These are phyloP conservation scores for Oryza punctata DNA, from an alignment of 176 grass and related monocot genomes.

Conservation along the genomic window DNA sequence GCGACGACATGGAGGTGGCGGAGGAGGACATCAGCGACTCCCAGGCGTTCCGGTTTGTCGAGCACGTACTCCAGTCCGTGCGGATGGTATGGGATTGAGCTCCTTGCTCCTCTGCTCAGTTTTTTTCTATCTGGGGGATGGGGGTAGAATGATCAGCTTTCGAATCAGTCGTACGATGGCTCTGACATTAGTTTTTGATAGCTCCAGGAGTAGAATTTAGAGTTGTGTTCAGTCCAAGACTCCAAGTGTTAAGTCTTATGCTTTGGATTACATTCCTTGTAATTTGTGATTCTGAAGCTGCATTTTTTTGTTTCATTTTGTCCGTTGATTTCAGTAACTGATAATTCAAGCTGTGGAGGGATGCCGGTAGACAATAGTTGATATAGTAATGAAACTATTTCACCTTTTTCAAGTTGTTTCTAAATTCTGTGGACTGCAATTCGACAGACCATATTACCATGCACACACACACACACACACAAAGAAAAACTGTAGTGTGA, in stretches of 20 bases:
- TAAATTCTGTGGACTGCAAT: neutral
- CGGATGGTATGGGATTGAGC: slow-evolving; percentile 34
- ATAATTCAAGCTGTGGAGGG: neutral
- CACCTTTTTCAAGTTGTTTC: neutral
- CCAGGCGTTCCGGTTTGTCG: neutral
- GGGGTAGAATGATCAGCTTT: neutral
- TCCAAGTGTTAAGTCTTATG: neutral
- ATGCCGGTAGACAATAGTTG: neutral
- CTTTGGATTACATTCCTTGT: neutral
- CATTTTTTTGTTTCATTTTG: neutral
- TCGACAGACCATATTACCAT: neutral
- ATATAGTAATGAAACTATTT: neutral
- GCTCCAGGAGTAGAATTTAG: neutral
- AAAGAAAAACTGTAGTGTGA: neutral
- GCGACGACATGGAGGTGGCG: slow-evolving; percentile 30
- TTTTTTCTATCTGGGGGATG: neutral
- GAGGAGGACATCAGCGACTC: neutral
- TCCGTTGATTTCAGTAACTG: neutral
- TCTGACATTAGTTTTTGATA: neutral
- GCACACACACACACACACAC: neutral
- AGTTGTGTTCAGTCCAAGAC: neutral
- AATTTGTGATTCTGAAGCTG: neutral
- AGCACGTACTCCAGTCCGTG: slow-evolving; percentile 35
- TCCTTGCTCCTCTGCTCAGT: neutral
- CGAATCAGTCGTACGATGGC: neutral